These are phyloP conservation scores for Allium fistulosum DNA, from an alignment of 106 monocot species.

Conservation along the genomic window DNA sequence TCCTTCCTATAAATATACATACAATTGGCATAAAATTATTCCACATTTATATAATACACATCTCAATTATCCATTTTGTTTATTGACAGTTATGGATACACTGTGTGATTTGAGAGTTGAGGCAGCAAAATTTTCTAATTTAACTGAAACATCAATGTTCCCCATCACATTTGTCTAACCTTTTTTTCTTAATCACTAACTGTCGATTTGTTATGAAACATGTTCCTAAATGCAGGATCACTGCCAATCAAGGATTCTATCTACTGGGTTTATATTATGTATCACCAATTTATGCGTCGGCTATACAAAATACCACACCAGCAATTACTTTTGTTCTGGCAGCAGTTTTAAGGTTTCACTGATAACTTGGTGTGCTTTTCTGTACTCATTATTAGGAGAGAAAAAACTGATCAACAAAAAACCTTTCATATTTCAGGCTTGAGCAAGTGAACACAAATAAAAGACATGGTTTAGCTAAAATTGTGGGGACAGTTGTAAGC, in stretches of 20 bases:
- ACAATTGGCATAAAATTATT: no score
- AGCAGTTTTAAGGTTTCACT: constrained; percentile 45
- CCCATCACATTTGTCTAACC: background rate
- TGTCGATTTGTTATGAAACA: background rate
- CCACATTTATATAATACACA: background rate
- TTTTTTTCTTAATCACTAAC: background rate
- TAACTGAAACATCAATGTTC: background rate
- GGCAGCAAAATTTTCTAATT: no score
- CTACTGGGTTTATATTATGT: constrained; percentile 80
- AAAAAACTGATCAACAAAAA: background rate
- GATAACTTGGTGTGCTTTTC: background rate
- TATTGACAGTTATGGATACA: background rate
- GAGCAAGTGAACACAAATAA: constrained; percentile 52
- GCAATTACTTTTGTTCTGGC: constrained; percentile 91
- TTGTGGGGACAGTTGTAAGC: constrained; percentile 41
- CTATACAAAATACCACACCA: constrained; percentile 83
- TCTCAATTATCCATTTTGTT: background rate
- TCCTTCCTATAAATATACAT: no score
- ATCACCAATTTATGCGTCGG: constrained; percentile 84
- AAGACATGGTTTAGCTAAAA: constrained; percentile 46
- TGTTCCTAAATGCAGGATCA: constrained; percentile 29
- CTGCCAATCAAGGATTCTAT: constrained; percentile 87
- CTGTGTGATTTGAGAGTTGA: background rate
- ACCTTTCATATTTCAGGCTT: constrained; percentile 13
- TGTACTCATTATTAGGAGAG: no score